Conservation (phyloP, 306 rosid species). For the Quercus gilva region DNA sequence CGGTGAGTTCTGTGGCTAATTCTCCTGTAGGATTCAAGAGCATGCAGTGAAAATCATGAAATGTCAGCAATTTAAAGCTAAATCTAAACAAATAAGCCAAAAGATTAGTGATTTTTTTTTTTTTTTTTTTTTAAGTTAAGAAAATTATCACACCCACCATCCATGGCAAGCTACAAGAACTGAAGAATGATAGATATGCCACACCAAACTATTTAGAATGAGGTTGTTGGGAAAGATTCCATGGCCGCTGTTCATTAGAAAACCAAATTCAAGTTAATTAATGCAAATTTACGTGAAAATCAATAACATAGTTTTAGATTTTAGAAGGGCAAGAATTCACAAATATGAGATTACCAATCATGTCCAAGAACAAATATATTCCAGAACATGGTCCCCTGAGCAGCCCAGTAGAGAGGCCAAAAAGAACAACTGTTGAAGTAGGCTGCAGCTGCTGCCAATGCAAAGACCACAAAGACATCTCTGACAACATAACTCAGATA, state of each 20-base stretch:
- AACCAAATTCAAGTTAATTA: background rate
- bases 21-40: conserved; percentile 56
- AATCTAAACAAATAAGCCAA: background rate
- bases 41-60: background rate
- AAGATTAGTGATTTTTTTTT: background rate
- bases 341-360: conserved; percentile 55
- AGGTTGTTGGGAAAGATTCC: conserved; percentile 84
- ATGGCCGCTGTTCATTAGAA: conserved; percentile 62
- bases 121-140: too few relatives aligned
- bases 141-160: conserved; percentile 47
- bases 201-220: conserved; percentile 53
- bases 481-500: conserved; percentile 66
- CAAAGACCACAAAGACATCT: conserved; percentile 43
- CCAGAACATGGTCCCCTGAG: conserved; percentile 98
- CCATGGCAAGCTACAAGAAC: conserved; percentile 93
- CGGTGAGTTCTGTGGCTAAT: conserved; percentile 94
- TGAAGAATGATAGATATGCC: conserved; percentile 82
- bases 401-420: conserved; percentile 76
- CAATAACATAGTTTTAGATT: background rate
- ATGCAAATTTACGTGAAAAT: background rate
- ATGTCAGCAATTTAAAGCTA: background rate
- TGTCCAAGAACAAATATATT: conserved; percentile 93
- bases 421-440: conserved; percentile 41
- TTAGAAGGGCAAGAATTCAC: background rate
- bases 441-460: conserved; percentile 47